A percentile compares a stretch with the other conserved stretches of the same genome.
Conservation (phyloP, 352 stramenopile species). For the Thraustochytrium striatum region DNA sequence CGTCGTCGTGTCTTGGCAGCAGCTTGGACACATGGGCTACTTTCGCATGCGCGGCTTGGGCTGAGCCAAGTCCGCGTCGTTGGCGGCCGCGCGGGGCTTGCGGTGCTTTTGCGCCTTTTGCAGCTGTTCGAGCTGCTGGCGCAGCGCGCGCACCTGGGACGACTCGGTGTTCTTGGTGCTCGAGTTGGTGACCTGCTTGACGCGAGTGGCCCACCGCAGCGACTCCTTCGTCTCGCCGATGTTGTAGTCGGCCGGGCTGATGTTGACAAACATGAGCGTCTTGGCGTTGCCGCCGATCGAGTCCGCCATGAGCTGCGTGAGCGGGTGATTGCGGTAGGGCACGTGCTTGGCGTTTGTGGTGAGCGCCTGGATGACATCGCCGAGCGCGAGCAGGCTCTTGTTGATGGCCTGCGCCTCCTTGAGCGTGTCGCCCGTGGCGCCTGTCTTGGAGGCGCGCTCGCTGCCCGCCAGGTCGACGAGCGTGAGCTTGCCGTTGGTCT, state of each 20-base stretch:
- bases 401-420: constrained; percentile 98
- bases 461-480: constrained; percentile 90
- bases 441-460: constrained; percentile 77
- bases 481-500: constrained; percentile 74
- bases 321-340: constrained; percentile 86
- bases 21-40: no score
- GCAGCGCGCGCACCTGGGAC: constrained; percentile 1
- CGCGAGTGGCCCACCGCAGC: constrained; percentile 90
- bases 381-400: constrained; percentile 92
- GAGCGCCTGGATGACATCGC: constrained; percentile 91
- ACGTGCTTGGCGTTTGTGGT: constrained; percentile 85
- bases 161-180: constrained; percentile 47
- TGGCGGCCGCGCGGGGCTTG: no score
- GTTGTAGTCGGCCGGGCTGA: constrained; percentile 90
- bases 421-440: constrained; percentile 78
- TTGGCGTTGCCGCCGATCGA: constrained; percentile 97
- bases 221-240: constrained; percentile 94
- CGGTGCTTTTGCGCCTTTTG: neutral
- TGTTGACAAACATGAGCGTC: constrained; percentile 99
- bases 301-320: constrained; percentile 92
- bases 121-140: constrained; percentile 18
- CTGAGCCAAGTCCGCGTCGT: no score
- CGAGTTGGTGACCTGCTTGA: constrained; percentile 72
- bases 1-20: no score
- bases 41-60: no score